Evolutionary conservation across 2,329 filamentous ascomycete genomes (phyloP).

Genomic region (Fusarium napiforme): DNA sequence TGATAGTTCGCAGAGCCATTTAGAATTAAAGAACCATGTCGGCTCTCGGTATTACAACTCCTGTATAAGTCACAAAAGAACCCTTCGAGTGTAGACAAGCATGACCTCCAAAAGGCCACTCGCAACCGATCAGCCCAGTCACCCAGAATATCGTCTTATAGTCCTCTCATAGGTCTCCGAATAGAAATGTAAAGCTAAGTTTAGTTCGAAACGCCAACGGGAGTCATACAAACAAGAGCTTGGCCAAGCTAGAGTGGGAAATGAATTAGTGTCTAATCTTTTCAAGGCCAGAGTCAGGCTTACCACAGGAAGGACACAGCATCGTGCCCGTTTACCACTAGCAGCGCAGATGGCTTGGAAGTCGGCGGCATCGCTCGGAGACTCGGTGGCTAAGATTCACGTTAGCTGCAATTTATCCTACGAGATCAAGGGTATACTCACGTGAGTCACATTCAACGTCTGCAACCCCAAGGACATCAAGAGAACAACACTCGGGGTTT

Average conservation of each 20-base stretch:
- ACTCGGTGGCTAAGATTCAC: not conserved
- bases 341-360: not conserved
- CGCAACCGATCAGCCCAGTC: accelerated
- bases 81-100: too few species aligned
- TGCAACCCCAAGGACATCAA: not conserved
- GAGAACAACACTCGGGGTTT: not conserved
- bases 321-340: not conserved
- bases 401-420: accelerated
- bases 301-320: not conserved
- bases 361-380: not conserved
- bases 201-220: not conserved
- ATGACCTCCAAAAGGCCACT: accelerated
- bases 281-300: too few species aligned
- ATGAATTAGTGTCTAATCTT: not conserved
- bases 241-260: not conserved
- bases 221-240: not conserved
- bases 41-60: too few species aligned
- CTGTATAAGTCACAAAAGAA: too few species aligned
- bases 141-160: too few species aligned
- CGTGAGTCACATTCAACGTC: not conserved
- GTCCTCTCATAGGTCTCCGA: too few species aligned
- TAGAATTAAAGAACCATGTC: too few species aligned
- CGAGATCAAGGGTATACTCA: not conserved
- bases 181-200: accelerated
- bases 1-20: too few species aligned